phyloP scores from a whole-genome alignment of 148 eudicot genomes.

The Nepenthes mirabilis region DNA sequence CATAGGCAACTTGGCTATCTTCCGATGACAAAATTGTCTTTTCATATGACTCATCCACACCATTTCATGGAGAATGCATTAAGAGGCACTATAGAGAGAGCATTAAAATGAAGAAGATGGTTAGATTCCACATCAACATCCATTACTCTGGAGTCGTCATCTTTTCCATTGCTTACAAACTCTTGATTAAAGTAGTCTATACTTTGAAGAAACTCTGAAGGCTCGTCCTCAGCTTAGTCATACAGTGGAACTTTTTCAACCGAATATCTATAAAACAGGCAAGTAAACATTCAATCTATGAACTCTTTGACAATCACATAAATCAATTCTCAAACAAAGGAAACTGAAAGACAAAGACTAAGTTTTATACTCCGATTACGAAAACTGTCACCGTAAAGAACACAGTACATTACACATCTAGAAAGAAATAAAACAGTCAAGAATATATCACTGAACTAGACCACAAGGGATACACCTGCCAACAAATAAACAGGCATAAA shows the following conservation, averaged over 20 bases:
- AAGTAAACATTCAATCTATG: conserved; percentile 1
- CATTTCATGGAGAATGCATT: conserved; percentile 22
- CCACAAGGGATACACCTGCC: too few relatives aligned
- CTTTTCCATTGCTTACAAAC: conserved; percentile 7
- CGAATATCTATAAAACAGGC: conserved; percentile 39
- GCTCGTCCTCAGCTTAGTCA: conserved; percentile 85
- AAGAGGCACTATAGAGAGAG: conserved; percentile 14
- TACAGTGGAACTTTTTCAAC: conserved; percentile 79
- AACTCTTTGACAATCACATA: background rate
- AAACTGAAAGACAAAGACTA: background rate
- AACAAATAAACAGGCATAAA: too few relatives aligned
- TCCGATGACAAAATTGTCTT: conserved; percentile 5
- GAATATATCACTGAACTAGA: too few relatives aligned
- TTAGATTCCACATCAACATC: background rate
- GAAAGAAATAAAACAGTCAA: background rate
- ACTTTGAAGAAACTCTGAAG: conserved; percentile 22
- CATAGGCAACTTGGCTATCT: conserved; percentile 13
- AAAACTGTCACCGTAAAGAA: too few relatives aligned
- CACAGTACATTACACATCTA: background rate
- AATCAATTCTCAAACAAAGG: too few relatives aligned
- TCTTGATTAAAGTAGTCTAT: conserved; percentile 17
- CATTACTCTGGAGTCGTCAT: conserved; percentile 1
- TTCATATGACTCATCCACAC: conserved; percentile 9
- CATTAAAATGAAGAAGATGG: too few relatives aligned
- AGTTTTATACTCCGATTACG: too few relatives aligned